These are phyloP conservation scores for Ustilago nuda DNA, from an alignment of 1,284 basidiomycete species.

Conservation along the genomic window DNA sequence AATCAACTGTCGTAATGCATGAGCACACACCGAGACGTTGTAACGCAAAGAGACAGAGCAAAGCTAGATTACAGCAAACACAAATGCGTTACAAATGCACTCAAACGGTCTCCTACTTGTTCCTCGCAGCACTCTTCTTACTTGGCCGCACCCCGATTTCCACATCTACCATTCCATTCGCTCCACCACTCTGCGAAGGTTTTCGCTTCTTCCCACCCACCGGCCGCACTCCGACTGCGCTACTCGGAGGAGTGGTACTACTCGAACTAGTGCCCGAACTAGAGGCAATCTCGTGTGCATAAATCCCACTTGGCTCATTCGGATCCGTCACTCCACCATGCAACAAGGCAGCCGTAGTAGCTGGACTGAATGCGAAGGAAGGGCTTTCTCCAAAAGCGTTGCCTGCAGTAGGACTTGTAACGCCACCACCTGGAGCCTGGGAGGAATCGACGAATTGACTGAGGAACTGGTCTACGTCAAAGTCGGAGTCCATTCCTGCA, in stretches of 20 bases:
- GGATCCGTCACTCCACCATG: constrained; percentile 22
- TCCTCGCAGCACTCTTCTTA: constrained; percentile 29
- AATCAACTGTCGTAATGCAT: too few relatives aligned
- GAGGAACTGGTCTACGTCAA: constrained; percentile 62
- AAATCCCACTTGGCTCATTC: constrained; percentile 13
- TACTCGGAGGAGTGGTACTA: constrained; percentile 5
- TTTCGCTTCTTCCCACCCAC: constrained; percentile 43
- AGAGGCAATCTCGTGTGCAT: constrained; percentile 17
- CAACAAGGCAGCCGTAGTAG: constrained; percentile 47
- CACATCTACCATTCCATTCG: constrained; percentile 14
- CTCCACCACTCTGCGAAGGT: constrained; percentile 12
- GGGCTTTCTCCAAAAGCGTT: constrained; percentile 29
- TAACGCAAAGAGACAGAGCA: constrained; percentile 2
- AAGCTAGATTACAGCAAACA: neutral
- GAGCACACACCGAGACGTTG: too few relatives aligned
- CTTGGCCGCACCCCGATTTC: constrained; percentile 22
- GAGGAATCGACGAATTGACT: constrained; percentile 58
- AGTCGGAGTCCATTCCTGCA: constrained; percentile 40
- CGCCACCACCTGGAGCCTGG: constrained; percentile 47
- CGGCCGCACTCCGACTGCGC: neutral
- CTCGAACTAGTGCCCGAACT: constrained; percentile 9
- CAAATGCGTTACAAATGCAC: constrained; percentile 28
- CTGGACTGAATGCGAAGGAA: constrained; percentile 43
- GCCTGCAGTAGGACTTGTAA: constrained; percentile 21
- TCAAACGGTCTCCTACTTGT: neutral